These are phyloP conservation scores for Suhomyces bribrorum DNA, from an alignment of 1,139 yeast species.

Conservation along the genomic window DNA sequence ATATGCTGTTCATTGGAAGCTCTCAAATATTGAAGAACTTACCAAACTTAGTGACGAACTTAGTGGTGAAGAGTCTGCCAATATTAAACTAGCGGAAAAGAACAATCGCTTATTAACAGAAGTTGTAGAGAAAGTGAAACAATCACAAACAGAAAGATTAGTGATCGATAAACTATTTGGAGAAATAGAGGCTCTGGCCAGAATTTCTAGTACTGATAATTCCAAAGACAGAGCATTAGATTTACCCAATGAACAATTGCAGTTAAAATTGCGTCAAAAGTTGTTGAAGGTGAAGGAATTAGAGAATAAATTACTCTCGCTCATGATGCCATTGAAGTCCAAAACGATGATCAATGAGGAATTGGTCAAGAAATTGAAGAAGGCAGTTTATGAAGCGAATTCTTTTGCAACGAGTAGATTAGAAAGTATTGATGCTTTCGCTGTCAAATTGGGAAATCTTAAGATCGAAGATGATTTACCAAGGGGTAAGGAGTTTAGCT, in stretches of 20 bases:
- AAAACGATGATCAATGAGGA: constrained; percentile 10
- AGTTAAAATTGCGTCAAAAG: constrained; percentile 16
- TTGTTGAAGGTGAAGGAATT: constrained; percentile 15
- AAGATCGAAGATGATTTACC: not conserved
- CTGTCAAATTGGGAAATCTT: not conserved
- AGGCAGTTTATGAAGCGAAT: constrained; percentile 16
- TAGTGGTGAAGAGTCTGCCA: constrained; percentile 6
- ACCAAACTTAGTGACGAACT: constrained; percentile 5
- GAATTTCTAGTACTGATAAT: constrained; percentile 12
- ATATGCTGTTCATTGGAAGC: constrained; percentile 15
- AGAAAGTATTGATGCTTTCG: not conserved
- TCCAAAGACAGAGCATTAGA: constrained; percentile 17
- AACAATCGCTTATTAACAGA: constrained; percentile 4
- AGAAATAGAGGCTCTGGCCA: constrained; percentile 13
- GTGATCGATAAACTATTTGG: constrained; percentile 18
- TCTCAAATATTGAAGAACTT: constrained; percentile 12
- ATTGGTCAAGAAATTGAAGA: constrained; percentile 18
- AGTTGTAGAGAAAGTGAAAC: constrained; percentile 12
- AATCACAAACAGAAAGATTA: constrained; percentile 12
- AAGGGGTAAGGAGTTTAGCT: not conserved
- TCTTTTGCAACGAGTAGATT: not conserved
- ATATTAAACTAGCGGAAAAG: not conserved
- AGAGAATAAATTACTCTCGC: constrained; percentile 16
- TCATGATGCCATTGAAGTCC: constrained; percentile 23
- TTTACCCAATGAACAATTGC: constrained; percentile 17